Conservation (phyloP, 768 basidiomycete species). For the Termitomyces sp. region DNA sequence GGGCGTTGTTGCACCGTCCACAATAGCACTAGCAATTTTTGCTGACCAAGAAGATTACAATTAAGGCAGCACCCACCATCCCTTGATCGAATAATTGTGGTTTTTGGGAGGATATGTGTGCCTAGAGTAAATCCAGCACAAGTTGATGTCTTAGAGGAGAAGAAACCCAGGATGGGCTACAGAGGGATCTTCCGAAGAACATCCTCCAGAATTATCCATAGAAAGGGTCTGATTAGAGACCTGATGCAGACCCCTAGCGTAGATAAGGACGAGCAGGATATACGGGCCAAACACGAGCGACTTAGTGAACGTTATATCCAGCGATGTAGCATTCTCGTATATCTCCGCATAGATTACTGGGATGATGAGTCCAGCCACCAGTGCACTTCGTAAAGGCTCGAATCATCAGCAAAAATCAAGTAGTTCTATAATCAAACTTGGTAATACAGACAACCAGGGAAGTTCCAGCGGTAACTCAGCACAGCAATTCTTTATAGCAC, state of each 20-base stretch:
- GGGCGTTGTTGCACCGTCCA: background rate
- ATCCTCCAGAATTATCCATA: background rate
- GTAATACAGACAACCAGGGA: background rate
- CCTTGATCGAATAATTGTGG: too few species aligned
- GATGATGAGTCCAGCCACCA: background rate
- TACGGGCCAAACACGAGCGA: background rate
- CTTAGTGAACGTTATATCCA: background rate
- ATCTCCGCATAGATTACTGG: background rate
- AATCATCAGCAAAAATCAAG: background rate
- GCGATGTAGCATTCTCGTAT: background rate
- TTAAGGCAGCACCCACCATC: too few species aligned
- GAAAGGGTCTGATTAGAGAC: background rate
- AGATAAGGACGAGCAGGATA: background rate
- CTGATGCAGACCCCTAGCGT: background rate
- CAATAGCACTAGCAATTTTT: background rate
- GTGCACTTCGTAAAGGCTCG: background rate
- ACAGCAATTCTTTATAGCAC: background rate
- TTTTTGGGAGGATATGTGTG: too few species aligned
- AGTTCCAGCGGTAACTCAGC: slow-evolving; percentile 1
- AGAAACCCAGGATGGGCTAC: background rate
- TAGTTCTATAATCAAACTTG: background rate
- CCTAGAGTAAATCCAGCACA: too few species aligned
- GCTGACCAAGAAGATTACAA: background rate
- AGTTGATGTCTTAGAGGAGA: too few species aligned
- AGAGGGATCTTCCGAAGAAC: background rate